Percentiles rank a stretch among this genome's conserved stretches.
Evolutionary conservation across 148 eudicot species (phyloP).

Genomic region (Nepenthes mirabilis): DNA sequence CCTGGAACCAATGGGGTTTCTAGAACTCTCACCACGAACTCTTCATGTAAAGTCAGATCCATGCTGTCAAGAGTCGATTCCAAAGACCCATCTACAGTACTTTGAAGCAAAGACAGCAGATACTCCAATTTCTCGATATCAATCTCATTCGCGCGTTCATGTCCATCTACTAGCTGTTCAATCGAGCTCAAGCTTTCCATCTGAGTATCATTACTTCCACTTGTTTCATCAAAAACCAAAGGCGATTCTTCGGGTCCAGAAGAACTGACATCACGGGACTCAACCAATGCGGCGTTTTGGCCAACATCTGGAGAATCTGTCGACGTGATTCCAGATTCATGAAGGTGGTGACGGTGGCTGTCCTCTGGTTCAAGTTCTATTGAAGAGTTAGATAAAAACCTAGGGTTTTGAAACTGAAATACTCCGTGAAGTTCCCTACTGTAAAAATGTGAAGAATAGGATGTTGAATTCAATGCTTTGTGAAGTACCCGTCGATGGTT

Average conservation of each 20-base stretch:
- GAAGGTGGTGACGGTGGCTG: not conserved
- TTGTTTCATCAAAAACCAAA: constrained; percentile 9
- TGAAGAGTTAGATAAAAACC: constrained; percentile 29
- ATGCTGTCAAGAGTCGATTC: constrained; percentile 33
- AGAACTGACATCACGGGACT: constrained; percentile 8
- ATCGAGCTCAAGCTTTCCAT: constrained; percentile 1
- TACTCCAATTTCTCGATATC: constrained; percentile 39
- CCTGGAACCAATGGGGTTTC: constrained; percentile 42
- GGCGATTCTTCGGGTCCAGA: constrained; percentile 3
- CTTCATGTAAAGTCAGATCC: constrained; percentile 34
- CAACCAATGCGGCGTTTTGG: not conserved
- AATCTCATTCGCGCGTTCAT: constrained; percentile 4
- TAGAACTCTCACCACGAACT: constrained; percentile 49
- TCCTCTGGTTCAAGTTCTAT: constrained; percentile 15
- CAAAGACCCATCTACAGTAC: constrained; percentile 31
- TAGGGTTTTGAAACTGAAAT: constrained; percentile 15
- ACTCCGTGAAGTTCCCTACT: no score
- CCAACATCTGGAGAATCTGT: not conserved
- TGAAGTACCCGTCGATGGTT: no score
- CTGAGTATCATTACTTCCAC: constrained; percentile 6
- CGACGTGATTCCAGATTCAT: not conserved
- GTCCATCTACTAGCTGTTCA: constrained; percentile 2
- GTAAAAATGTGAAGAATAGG: no score
- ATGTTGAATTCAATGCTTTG: no score
- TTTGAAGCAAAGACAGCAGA: constrained; percentile 56